Base-by-base conservation (phyloP, 1,284 basidiomycete species). In the Sphaerobolus stellatus region DNA sequence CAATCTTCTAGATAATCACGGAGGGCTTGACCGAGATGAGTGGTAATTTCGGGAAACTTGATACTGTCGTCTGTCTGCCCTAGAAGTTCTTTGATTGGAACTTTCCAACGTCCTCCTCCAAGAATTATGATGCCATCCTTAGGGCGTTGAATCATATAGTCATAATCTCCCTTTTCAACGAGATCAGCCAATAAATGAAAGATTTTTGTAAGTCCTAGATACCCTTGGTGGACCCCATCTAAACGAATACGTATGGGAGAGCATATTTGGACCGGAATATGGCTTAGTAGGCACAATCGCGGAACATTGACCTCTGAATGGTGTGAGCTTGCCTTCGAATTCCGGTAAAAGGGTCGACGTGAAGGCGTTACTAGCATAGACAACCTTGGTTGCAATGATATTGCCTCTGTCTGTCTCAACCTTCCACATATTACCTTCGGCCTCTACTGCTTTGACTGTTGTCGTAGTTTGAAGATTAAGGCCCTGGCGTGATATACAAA, bases 341-440 rank as follows among this genome's bases (percentile, higher is more conserved):
- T 68, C 65, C 2, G 66, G 66, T 13, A 68, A 58, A 25, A 68
- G 61, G 30, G 63, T 64, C 38, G 71, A 68, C 6, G 68, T 71
- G 52, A 72, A 75, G n/a, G 65, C 73, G 58, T 75, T 75, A 16
- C 73, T 74, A 5, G 71, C 69, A 54, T 71, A 72, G 4, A 74
- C 62, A n/a, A 75, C 66, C 46, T 67, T 66, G 2, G 48, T 47
- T 1, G 68, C 63, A 18, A 38, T 30, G 13, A 70, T 36, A 20
- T 27, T 48, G 9, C 70, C 69, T 4, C 68, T 59, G 24, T 64
- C 60, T 1, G 70, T 70, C 25, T 63, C 45, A 7, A 68, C 48
- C 3, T 36, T 44, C 65, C 66, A 68, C 7, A 16, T 25, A 29
- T 57, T 60, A n/a, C 52, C 57, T 0, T 44, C 54, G 16, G 48